Percentiles rank a stretch among this genome's conserved stretches.
These are phyloP conservation scores for Mycena haematopus DNA, from an alignment of 768 basidiomycete genomes.

Conservation along the genomic window DNA sequence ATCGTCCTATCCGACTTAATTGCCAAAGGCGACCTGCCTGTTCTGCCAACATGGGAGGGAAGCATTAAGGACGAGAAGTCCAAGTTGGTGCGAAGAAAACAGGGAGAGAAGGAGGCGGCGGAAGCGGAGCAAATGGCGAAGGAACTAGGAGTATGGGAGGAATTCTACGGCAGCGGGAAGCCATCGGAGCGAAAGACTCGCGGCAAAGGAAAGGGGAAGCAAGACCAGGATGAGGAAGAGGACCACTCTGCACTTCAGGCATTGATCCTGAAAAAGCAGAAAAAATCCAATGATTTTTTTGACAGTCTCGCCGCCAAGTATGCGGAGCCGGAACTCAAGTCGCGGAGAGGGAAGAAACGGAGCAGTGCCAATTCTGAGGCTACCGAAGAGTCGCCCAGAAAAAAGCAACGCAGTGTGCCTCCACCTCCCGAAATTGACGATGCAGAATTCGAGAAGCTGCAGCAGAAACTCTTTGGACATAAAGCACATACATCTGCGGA, in stretches of 20 bases:
- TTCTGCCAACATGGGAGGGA: slow-evolving; percentile 67
- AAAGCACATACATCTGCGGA: slow-evolving; percentile 43
- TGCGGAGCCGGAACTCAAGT: slow-evolving; percentile 53
- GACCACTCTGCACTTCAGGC: slow-evolving; percentile 79
- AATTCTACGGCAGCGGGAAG: slow-evolving; percentile 85
- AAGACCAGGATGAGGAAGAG: slow-evolving; percentile 47
- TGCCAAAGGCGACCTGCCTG: slow-evolving; percentile 59
- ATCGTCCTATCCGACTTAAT: slow-evolving; percentile 72
- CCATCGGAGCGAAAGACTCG: slow-evolving; percentile 62
- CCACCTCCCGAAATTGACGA: slow-evolving; percentile 68
- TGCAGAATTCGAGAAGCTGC: slow-evolving; percentile 66
- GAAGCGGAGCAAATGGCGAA: slow-evolving; percentile 87
- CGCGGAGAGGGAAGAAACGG: slow-evolving; percentile 61
- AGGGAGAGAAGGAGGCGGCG: slow-evolving; percentile 76
- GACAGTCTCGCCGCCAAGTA: slow-evolving; percentile 81
- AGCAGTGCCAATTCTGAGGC: slow-evolving; percentile 44
- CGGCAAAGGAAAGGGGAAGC: slow-evolving; percentile 58
- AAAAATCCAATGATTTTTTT: slow-evolving; percentile 74
- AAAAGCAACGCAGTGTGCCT: slow-evolving; percentile 50
- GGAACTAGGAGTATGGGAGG: slow-evolving; percentile 93
- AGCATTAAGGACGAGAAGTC: slow-evolving; percentile 83
- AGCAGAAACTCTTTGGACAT: slow-evolving; percentile 59
- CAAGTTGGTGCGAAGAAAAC: slow-evolving; percentile 73
- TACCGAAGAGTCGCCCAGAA: slow-evolving; percentile 53
- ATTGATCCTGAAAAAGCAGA: slow-evolving; percentile 76